Evolutionary conservation across 805 yeast species (phyloP).

Genomic region (Suhomyces xylopsoci): DNA sequence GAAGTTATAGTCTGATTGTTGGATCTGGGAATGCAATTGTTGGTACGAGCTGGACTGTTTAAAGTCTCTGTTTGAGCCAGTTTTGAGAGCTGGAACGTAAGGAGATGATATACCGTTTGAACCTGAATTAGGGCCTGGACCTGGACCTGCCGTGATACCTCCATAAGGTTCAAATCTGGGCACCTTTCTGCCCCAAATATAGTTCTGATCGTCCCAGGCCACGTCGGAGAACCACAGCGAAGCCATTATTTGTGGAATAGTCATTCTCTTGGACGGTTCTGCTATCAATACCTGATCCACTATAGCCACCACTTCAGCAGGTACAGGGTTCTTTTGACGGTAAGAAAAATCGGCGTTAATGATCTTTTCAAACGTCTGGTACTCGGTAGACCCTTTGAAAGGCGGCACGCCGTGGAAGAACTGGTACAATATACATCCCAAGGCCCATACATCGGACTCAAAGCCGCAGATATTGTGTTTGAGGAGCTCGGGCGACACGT

Average conservation of each 20-base stretch:
- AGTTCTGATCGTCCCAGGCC: constrained; percentile 39
- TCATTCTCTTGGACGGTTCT: constrained; percentile 30
- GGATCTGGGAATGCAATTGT: constrained; percentile 39
- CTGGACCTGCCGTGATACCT: constrained; percentile 1
- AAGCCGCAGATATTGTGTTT: constrained; percentile 76
- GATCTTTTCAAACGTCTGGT: constrained; percentile 84
- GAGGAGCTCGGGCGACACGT: constrained; percentile 89
- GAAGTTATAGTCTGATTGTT: constrained; percentile 30
- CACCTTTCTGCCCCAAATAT: constrained; percentile 33
- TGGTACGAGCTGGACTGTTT: constrained; percentile 38
- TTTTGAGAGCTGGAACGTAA: constrained; percentile 24
- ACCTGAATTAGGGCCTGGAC: not conserved
- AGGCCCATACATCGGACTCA: constrained; percentile 89
- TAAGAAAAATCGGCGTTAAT: constrained; percentile 69
- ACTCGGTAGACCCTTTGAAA: constrained; percentile 81
- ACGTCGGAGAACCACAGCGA: constrained; percentile 37
- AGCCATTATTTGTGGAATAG: constrained; percentile 32
- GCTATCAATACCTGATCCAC: constrained; percentile 32
- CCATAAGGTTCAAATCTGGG: constrained; percentile 26
- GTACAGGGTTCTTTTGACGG: constrained; percentile 23
- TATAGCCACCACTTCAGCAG: constrained; percentile 25
- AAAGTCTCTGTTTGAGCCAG: constrained; percentile 35
- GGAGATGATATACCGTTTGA: constrained; percentile 3
- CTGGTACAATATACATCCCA: constrained; percentile 86
- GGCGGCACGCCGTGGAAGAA: constrained; percentile 84